phyloP scores from a whole-genome alignment of 768 basidiomycete genomes.

The Suillus alpinus region DNA sequence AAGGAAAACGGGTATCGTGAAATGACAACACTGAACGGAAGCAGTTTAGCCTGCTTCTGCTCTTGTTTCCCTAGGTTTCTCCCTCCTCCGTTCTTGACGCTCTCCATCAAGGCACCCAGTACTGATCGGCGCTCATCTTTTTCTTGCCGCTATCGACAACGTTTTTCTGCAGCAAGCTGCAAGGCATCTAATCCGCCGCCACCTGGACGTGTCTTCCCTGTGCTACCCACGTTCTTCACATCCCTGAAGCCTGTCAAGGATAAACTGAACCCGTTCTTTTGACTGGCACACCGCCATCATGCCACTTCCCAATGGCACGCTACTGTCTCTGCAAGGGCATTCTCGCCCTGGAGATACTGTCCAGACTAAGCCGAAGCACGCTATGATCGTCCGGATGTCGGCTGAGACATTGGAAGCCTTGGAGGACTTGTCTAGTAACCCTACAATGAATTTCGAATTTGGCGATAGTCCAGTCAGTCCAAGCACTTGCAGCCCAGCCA shows the following conservation, averaged over 20 bases:
- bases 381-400: conserved; percentile 75
- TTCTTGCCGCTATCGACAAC: background rate
- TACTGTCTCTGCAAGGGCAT: conserved; percentile 58
- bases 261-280: background rate
- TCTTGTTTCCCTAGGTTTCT: conserved; percentile 7
- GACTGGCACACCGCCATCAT: conserved; percentile 35
- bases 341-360: conserved; percentile 52
- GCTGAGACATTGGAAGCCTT: conserved; percentile 70
- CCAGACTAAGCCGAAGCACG: conserved; percentile 63
- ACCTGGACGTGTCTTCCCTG: conserved; percentile 1
- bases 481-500: background rate
- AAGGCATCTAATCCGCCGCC: background rate
- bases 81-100: background rate
- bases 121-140: background rate
- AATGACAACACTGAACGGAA: conserved; percentile 1
- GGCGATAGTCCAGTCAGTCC: conserved; percentile 54
- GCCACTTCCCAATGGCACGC: conserved; percentile 59
- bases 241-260: background rate
- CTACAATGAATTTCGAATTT: conserved; percentile 59
- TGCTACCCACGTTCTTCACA: conserved; percentile 2
- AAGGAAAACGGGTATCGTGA: conserved; percentile 1
- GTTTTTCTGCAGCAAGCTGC: background rate
- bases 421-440: conserved; percentile 42
- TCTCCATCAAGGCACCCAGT: conserved; percentile 3
- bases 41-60: conserved; percentile 4